These are phyloP conservation scores for Boletellus dicymbophilus DNA, from an alignment of 1,284 basidiomycete genomes.

Conservation along the genomic window DNA sequence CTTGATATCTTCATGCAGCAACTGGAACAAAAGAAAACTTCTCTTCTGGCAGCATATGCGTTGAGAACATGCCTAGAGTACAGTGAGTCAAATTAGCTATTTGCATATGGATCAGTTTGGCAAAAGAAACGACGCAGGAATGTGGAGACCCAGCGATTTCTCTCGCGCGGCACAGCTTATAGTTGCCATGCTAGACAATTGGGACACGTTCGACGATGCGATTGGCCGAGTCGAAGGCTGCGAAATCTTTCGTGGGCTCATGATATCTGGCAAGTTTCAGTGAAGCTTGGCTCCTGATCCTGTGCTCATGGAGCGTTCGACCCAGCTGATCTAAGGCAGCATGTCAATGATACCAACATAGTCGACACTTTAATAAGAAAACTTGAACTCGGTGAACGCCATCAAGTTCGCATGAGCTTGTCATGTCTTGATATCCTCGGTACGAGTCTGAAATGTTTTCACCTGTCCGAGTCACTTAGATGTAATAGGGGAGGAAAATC, in stretches of 20 bases:
- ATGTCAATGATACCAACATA: not conserved
- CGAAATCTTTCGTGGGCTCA: not conserved
- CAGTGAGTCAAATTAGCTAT: not conserved
- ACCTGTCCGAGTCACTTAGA: not conserved
- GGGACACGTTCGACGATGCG: slow-evolving; percentile 16
- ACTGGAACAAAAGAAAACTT: not conserved
- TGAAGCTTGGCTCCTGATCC: not conserved
- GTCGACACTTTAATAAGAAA: not conserved
- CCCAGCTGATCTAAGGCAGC: not conserved
- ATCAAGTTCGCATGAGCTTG: slow-evolving; percentile 2
- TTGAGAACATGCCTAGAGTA: not conserved
- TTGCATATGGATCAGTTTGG: not conserved
- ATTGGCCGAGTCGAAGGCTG: slow-evolving; percentile 7
- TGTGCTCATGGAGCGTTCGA: not conserved
- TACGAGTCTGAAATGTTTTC: not conserved
- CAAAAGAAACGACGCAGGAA: not conserved
- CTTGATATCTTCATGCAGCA: slow-evolving; percentile 4
- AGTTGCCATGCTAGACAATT: slow-evolving; percentile 3
- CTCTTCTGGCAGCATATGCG: slow-evolving; percentile 11
- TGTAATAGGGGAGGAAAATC: not conserved
- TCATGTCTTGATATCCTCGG: slow-evolving; percentile 6
- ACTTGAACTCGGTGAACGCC: not conserved
- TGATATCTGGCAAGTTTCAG: not conserved
- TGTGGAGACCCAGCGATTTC: not conserved
- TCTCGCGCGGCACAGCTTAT: not conserved